phyloP scores from a whole-genome alignment of 1,139 yeast species.

The Hansenula lynferdii region DNA sequence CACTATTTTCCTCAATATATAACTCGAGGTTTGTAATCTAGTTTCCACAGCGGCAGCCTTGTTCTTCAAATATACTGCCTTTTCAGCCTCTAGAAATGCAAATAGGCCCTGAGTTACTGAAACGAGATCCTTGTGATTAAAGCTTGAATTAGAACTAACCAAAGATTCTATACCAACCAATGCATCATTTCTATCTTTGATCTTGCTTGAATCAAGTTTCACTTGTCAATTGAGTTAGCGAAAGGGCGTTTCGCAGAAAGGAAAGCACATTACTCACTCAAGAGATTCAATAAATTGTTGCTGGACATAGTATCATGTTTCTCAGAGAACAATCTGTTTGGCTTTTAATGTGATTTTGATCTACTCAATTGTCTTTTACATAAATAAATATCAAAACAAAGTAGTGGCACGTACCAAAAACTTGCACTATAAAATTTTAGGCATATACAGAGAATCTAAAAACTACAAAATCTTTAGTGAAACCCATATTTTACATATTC shows the following conservation, averaged over 20 bases:
- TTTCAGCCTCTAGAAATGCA: constrained; percentile 38
- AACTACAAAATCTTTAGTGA: too few species aligned
- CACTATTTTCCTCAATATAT: constrained; percentile 32
- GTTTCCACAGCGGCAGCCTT: constrained; percentile 29
- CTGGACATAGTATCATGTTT: not conserved
- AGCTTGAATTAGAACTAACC: constrained; percentile 17
- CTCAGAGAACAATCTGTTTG: not conserved
- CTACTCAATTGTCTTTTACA: constrained; percentile 2
- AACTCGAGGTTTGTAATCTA: constrained; percentile 39
- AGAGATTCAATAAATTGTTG: not conserved
- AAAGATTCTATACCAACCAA: constrained; percentile 33
- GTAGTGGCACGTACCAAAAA: not conserved
- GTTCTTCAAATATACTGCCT: constrained; percentile 29
- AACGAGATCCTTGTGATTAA: constrained; percentile 22
- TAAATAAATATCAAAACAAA: not conserved
- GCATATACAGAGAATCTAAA: too few species aligned
- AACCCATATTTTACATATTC: constrained; percentile 4
- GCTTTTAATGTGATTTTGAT: constrained; percentile 3
- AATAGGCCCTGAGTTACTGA: constrained; percentile 30
- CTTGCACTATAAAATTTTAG: not conserved
- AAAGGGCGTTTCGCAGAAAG: constrained; percentile 25
- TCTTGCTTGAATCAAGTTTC: constrained; percentile 38
- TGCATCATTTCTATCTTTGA: constrained; percentile 51
- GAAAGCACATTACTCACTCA: constrained; percentile 5
- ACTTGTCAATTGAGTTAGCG: constrained; percentile 13